phyloP scores from a whole-genome alignment of 768 basidiomycete species.

The Russula vinacea region DNA sequence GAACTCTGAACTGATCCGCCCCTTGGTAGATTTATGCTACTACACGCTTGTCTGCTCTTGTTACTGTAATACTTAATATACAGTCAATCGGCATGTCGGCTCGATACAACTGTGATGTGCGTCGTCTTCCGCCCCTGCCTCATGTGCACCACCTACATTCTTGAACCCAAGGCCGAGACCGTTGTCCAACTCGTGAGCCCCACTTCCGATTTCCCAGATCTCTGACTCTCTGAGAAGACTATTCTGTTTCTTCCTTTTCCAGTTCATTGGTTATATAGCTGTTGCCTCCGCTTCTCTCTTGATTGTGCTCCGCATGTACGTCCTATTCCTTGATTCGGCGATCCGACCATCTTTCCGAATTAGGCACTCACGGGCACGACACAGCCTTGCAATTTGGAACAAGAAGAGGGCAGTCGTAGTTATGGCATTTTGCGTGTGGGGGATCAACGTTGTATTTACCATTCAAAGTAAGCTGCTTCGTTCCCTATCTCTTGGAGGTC shows the following conservation, averaged over 20 bases:
- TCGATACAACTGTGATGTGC: not conserved
- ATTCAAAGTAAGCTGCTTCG: not conserved
- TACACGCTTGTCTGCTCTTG: not conserved
- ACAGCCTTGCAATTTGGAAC: not conserved
- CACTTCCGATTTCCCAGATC: not conserved
- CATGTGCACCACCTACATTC: not conserved
- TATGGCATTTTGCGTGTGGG: not conserved
- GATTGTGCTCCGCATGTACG: constrained; percentile 1
- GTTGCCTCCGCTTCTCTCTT: constrained; percentile 1
- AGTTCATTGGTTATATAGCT: not conserved
- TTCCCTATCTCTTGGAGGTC: too few relatives aligned
- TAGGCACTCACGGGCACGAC: not conserved
- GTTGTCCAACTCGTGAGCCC: not conserved
- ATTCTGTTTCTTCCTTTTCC: not conserved
- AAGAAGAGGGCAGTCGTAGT: not conserved
- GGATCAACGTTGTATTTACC: not conserved
- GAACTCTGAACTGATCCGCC: not conserved
- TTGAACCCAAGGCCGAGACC: not conserved
- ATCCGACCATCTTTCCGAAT: not conserved
- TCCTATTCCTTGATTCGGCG: not conserved
- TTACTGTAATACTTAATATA: not conserved
- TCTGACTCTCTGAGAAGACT: not conserved
- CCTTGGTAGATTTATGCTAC: not conserved
- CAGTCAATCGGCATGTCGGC: not conserved
- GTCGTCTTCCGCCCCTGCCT: not conserved